phyloP scores from a whole-genome alignment of 768 basidiomycete species.

The Macrolepiota albuminosa region DNA sequence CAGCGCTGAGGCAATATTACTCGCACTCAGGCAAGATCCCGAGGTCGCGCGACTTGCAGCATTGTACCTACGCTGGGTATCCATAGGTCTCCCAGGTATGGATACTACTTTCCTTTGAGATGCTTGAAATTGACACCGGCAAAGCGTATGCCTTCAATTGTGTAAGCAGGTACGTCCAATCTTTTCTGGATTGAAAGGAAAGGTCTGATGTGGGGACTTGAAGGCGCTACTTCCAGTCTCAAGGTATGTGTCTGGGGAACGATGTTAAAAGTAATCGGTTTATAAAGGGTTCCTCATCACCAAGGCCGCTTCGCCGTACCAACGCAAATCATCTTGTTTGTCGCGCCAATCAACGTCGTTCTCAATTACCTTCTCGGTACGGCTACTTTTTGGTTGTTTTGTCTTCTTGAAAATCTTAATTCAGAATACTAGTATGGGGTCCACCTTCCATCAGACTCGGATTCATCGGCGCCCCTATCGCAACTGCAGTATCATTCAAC shows the following conservation, averaged over 20 bases:
- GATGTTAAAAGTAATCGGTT: neutral
- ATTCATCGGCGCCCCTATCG: constrained; percentile 91
- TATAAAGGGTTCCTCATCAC: neutral
- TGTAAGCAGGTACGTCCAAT: constrained; percentile 35
- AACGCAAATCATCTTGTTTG: constrained; percentile 73
- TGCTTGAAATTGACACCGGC: neutral
- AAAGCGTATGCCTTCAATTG: constrained; percentile 49
- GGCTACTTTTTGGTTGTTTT: constrained; percentile 8
- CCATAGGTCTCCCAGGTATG: constrained; percentile 70
- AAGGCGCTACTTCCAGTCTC: constrained; percentile 79
- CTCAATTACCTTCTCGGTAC: constrained; percentile 84
- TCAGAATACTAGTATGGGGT: constrained; percentile 66
- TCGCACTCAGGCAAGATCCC: constrained; percentile 73
- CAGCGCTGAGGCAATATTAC: constrained; percentile 74
- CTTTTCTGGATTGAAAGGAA: neutral
- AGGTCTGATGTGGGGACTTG: neutral
- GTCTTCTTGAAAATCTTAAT: neutral
- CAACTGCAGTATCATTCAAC: constrained; percentile 86
- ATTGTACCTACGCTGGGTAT: constrained; percentile 71
- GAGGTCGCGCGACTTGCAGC: constrained; percentile 78
- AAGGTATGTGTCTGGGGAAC: constrained; percentile 39
- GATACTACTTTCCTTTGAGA: neutral
- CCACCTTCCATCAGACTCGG: constrained; percentile 75
- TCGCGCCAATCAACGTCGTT: constrained; percentile 82
- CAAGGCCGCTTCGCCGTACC: constrained; percentile 79